Conservation (phyloP, 2,329 filamentous ascomycete genomes). For the Xylaria sp. region DNA sequence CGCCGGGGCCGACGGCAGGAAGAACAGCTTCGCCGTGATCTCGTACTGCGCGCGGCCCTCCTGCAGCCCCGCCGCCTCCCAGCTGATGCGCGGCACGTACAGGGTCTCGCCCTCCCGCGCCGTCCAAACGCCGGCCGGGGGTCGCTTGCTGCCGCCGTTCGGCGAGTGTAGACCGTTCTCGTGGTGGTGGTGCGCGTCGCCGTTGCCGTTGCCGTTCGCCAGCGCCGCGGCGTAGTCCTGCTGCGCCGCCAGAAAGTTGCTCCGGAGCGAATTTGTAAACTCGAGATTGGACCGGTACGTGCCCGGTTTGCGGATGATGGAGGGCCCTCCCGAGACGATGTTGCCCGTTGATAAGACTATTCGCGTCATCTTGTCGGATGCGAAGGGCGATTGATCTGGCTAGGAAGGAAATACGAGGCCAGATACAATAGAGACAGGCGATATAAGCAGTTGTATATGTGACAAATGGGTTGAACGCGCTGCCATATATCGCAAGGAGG, state of each 20-base stretch:
- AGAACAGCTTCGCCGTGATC: constrained; percentile 94
- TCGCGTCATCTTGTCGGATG: constrained; percentile 28
- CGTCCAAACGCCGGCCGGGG: constrained; percentile 65
- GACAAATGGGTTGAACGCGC: constrained; percentile 8
- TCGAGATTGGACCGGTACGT: constrained; percentile 89
- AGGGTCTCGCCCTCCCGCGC: constrained; percentile 61
- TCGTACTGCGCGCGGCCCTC: constrained; percentile 88
- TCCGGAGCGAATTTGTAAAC: constrained; percentile 82
- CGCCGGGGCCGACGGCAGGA: constrained; percentile 71
- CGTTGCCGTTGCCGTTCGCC: constrained; percentile 30
- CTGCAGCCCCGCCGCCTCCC: constrained; percentile 68
- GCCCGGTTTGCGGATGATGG: constrained; percentile 78
- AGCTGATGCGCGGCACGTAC: constrained; percentile 79
- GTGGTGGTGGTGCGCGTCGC: constrained; percentile 30
- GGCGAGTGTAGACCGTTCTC: constrained; percentile 36
- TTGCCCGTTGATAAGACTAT: constrained; percentile 53
- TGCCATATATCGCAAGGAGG: constrained; percentile 21
- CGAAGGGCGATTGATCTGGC: constrained; percentile 3
- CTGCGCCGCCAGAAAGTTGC: constrained; percentile 78
- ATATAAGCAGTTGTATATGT: constrained; percentile 1
- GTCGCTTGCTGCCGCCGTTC: constrained; percentile 36
- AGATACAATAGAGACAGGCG: constrained; percentile 4
- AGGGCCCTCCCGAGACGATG: constrained; percentile 81
- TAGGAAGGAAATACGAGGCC: constrained; percentile 1
- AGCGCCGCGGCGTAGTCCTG: constrained; percentile 54